A percentile compares a stretch with the other conserved stretches of the same genome.
Conservation (phyloP, 148 eudicot genomes). For the Persicaria tinctoria region DNA sequence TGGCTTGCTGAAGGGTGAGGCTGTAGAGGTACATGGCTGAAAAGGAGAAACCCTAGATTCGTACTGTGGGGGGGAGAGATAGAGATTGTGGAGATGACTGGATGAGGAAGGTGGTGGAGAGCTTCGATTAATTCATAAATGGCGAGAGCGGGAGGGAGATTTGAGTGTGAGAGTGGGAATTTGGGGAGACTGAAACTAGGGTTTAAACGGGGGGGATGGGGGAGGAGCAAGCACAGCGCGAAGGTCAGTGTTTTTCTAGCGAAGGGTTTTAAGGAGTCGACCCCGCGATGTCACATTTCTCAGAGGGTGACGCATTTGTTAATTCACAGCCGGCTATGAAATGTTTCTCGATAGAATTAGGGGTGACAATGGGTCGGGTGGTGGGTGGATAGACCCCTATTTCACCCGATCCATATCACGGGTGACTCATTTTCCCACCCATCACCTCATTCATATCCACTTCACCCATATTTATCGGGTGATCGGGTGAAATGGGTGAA, state of each 20-base stretch:
- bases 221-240: background rate
- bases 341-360: too few relatives aligned
- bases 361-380: too few relatives aligned
- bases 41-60: conserved; percentile 3
- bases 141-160: background rate
- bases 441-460: too few relatives aligned
- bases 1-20: conserved; percentile 76
- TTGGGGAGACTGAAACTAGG: conserved; percentile 8
- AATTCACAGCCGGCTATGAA: too few relatives aligned
- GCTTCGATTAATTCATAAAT: background rate
- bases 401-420: too few relatives aligned
- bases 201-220: background rate
- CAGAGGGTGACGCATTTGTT: too few relatives aligned
- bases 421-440: too few relatives aligned
- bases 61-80: background rate
- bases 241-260: background rate
- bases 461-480: too few relatives aligned
- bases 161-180: background rate
- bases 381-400: too few relatives aligned
- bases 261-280: too few relatives aligned
- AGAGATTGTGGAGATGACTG: background rate
- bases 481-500: too few relatives aligned
- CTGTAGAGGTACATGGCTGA: conserved; percentile 76
- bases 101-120: background rate
- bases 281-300: too few relatives aligned